Percentiles rank a stretch among this genome's conserved stretches.
Evolutionary conservation across 805 yeast species (phyloP).

Genomic region (Kluyveromyces nonfermentans): DNA sequence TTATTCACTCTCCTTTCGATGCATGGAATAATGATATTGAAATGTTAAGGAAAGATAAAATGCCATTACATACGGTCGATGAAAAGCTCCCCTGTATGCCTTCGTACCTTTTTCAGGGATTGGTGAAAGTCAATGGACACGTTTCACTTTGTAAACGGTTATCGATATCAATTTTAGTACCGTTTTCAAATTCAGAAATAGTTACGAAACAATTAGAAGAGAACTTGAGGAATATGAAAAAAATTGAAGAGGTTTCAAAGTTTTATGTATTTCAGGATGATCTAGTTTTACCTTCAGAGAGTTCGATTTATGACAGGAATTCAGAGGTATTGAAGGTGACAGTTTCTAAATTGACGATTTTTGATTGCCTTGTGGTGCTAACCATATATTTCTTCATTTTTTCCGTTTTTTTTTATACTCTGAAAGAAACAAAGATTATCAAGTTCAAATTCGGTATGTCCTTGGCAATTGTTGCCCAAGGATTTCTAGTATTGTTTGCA

Average conservation of each 20-base stretch:
- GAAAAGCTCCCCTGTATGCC: slow-evolving; percentile 15
- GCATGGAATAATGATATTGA: slow-evolving; percentile 34
- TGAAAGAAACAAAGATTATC: slow-evolving; percentile 5
- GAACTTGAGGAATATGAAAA: slow-evolving; percentile 21
- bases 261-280: slow-evolving; percentile 11
- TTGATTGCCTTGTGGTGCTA: background rate
- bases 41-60: slow-evolving; percentile 25
- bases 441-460: slow-evolving; percentile 11
- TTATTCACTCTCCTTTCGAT: slow-evolving; percentile 34
- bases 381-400: background rate
- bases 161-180: slow-evolving; percentile 29
- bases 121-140: slow-evolving; percentile 36
- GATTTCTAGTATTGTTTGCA: slow-evolving; percentile 9
- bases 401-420: background rate
- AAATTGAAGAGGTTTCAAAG: slow-evolving; percentile 11
- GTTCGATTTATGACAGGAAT: slow-evolving; percentile 4
- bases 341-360: background rate
- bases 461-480: slow-evolving; percentile 9
- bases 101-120: slow-evolving; percentile 30
- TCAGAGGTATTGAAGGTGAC: slow-evolving; percentile 1
- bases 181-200: slow-evolving; percentile 5
- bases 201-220: slow-evolving; percentile 21
- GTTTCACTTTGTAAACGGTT: slow-evolving; percentile 34
- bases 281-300: background rate
- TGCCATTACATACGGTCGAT: slow-evolving; percentile 34